Evolutionary conservation across 192 early-diverging fungal genomes (phyloP), one percentile per base, ranked within the genome.

Genomic region (Backusella morwellensis): DNA sequence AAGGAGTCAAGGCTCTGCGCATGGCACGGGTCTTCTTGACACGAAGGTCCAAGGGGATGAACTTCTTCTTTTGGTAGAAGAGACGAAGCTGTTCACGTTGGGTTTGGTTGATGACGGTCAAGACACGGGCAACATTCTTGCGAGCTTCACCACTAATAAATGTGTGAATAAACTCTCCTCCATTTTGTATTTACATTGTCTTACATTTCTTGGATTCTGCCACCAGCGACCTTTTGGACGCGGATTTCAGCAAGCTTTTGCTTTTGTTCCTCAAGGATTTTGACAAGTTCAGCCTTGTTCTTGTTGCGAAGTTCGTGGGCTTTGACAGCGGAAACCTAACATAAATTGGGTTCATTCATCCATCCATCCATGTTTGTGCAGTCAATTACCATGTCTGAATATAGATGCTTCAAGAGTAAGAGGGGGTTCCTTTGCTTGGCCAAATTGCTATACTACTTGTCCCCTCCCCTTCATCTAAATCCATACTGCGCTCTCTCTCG

Each of bases 201-300:
- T 72, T 72, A 72, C 70, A 72, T 19, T 72, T 72, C 70, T 50
- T 72, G 70, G 42, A 26, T 5, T 44, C 42, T 72, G 23, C 70
- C 44, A 72, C 70, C 70, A 72, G 70, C 70, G 29, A 94, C 90
- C 93, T 98, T 96, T 89, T 97, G 94, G 81, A 97, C 96, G 82
- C 95, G 94, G 81, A 98, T 93, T 74, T 90, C 87, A 81, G 94
- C 86, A 78, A 99, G 96, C 90, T 98, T 95, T 80, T 92, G 89
- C 92, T 97, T 98, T 79, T 97, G 92, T 78, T 95, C 93, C 78
- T 96, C 96, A 72, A 99, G 94, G 82, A 93, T 88, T 90, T 96
- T 92, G 76, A 86, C 87, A 54, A 99, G 91, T 86, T 98, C 95
- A 72, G 90, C 92, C 91, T 96, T 97, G 88, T 90, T 95, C 91